These are phyloP conservation scores for Amanita subjunquillea DNA, from an alignment of 768 basidiomycete species.

Conservation along the genomic window DNA sequence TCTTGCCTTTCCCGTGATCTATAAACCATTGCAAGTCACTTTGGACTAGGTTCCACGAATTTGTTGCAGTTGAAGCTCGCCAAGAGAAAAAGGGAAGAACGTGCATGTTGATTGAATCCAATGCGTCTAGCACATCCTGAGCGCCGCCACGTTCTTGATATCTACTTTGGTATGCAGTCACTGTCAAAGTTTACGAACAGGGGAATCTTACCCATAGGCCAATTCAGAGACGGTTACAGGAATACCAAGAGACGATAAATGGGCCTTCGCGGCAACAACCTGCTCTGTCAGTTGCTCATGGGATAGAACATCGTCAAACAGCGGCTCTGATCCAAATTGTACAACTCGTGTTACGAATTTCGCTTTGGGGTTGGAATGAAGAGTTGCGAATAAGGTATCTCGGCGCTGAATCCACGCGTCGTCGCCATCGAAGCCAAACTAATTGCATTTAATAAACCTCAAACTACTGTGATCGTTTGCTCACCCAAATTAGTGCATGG, in stretches of 20 bases:
- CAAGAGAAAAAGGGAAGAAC: constrained; percentile 26
- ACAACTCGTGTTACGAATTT: constrained; percentile 43
- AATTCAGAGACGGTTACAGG: constrained; percentile 48
- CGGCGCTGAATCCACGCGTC: constrained; percentile 36
- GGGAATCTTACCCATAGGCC: constrained; percentile 28
- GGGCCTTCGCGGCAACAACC: constrained; percentile 32
- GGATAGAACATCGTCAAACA: constrained; percentile 38
- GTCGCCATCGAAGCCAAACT: constrained; percentile 27
- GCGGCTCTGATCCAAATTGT: constrained; percentile 52
- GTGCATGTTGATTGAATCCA: constrained; percentile 46
- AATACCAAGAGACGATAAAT: constrained; percentile 32
- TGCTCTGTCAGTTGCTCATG: constrained; percentile 32
- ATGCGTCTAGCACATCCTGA: constrained; percentile 37
- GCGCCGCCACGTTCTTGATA: constrained; percentile 38
- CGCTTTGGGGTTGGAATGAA: constrained; percentile 38
- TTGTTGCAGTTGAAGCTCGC: constrained; percentile 35
- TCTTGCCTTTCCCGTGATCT: constrained; percentile 43
- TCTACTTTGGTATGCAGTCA: constrained; percentile 3
- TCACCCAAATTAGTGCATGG: constrained; percentile 52
- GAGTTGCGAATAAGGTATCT: constrained; percentile 30
- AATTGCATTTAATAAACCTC: background rate
- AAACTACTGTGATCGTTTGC: constrained; percentile 1
- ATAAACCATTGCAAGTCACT: constrained; percentile 49
- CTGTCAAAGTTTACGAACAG: constrained; percentile 1
- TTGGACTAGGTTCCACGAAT: constrained; percentile 42